phyloP scores from a whole-genome alignment of 2,329 filamentous ascomycete species.

The Fusarium sublunatum region DNA sequence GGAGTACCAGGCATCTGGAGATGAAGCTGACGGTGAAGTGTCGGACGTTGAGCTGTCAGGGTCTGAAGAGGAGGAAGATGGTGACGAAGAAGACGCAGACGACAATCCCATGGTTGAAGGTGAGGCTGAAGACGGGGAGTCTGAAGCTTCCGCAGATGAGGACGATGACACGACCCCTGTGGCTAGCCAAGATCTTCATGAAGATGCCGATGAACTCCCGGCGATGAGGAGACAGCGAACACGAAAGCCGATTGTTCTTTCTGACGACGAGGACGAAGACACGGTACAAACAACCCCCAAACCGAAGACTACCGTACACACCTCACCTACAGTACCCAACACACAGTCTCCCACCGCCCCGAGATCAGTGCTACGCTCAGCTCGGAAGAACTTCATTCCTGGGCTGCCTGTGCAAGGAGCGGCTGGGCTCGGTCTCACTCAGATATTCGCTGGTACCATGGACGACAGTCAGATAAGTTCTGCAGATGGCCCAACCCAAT shows the following conservation, averaged over 20 bases:
- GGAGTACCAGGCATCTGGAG: conserved; percentile 57
- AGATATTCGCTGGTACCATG: conserved; percentile 92
- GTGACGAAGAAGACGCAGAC: conserved; percentile 50
- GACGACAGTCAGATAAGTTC: conserved; percentile 66
- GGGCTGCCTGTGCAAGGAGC: conserved; percentile 70
- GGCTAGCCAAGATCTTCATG: conserved; percentile 51
- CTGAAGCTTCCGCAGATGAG: conserved; percentile 43
- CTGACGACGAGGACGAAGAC: conserved; percentile 71
- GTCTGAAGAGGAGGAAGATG: conserved; percentile 55
- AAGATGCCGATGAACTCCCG: conserved; percentile 54
- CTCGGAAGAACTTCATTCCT: conserved; percentile 76
- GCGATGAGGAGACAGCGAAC: conserved; percentile 57
- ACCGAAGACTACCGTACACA: conserved; percentile 55
- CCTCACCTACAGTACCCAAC: conserved; percentile 57
- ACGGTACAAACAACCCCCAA: conserved; percentile 61
- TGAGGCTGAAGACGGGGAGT: conserved; percentile 57
- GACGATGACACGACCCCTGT: conserved; percentile 50
- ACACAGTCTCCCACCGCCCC: conserved; percentile 66
- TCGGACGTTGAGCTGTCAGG: conserved; percentile 58
- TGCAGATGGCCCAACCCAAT: conserved; percentile 53
- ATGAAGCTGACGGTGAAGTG: conserved; percentile 54
- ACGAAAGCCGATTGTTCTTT: conserved; percentile 66
- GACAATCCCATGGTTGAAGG: conserved; percentile 52
- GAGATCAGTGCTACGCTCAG: conserved; percentile 74
- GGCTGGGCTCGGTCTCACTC: conserved; percentile 80